These are phyloP conservation scores for Mycogone perniciosa DNA, from an alignment of 2,329 filamentous ascomycete species.

Conservation along the genomic window DNA sequence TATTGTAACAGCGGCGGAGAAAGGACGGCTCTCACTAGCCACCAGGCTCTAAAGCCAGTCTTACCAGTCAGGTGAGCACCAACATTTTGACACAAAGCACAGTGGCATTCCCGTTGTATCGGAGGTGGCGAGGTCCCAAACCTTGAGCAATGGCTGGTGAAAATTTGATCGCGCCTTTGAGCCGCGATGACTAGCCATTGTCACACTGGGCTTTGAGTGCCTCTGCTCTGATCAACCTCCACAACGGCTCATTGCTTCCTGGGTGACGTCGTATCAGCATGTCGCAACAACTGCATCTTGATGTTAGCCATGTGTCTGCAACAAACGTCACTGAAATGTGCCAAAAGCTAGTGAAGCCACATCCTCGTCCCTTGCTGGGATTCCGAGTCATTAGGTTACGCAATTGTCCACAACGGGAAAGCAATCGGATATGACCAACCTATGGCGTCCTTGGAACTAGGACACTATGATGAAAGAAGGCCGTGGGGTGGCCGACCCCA, in stretches of 20 bases:
- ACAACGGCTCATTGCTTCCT: not conserved
- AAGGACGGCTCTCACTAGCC: not conserved
- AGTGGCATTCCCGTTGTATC: not conserved
- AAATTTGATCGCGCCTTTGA: not conserved
- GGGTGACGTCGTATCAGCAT: not conserved
- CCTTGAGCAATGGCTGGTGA: not conserved
- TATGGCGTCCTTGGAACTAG: not conserved
- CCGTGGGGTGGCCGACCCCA: not conserved
- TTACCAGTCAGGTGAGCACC: no score
- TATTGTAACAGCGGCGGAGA: not conserved
- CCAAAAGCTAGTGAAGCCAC: conserved; percentile 1
- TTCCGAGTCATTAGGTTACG: not conserved
- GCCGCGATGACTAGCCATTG: not conserved
- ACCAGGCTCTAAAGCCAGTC: no score
- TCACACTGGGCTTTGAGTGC: not conserved
- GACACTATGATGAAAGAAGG: not conserved
- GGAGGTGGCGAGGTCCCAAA: not conserved
- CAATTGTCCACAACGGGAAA: not conserved
- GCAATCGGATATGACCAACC: not conserved
- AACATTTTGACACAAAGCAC: no score
- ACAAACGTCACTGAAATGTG: conserved; percentile 1
- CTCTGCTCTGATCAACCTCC: not conserved
- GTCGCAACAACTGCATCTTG: not conserved
- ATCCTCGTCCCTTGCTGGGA: not conserved
- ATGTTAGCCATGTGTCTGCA: not conserved